Conservation (phyloP, 1,139 yeast species). For the Geotrichum cucujoidarum region DNA sequence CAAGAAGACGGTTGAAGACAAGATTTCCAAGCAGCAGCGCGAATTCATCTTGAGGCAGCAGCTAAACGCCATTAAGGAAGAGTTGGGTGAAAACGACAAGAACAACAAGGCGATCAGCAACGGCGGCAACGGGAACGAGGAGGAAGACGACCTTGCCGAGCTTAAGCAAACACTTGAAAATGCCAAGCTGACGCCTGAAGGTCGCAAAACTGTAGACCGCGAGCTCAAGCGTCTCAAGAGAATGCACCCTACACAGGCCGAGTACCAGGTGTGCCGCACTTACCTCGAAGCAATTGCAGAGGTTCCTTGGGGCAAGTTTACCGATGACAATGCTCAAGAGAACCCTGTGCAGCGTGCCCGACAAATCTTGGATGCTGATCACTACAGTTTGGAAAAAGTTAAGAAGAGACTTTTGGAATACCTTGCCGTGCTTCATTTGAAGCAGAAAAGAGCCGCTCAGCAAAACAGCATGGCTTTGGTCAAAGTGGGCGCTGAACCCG, state of each 20-base stretch:
- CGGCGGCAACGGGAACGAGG: slow-evolving; percentile 26
- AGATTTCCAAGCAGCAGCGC: slow-evolving; percentile 28
- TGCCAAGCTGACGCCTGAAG: slow-evolving; percentile 35
- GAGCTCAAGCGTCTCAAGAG: slow-evolving; percentile 60
- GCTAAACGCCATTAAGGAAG: slow-evolving; percentile 28
- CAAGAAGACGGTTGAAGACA: slow-evolving; percentile 24
- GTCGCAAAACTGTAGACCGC: slow-evolving; percentile 49
- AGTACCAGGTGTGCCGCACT: slow-evolving; percentile 65
- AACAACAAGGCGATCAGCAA: not conserved
- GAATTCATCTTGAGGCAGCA: slow-evolving; percentile 31
- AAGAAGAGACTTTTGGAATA: slow-evolving; percentile 79
- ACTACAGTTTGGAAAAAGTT: slow-evolving; percentile 77
- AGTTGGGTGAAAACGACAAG: slow-evolving; percentile 26
- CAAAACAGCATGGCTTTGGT: slow-evolving; percentile 4
- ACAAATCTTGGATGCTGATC: slow-evolving; percentile 66
- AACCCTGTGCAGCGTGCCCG: slow-evolving; percentile 54
- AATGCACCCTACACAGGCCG: slow-evolving; percentile 64
- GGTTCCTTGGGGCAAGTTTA: slow-evolving; percentile 45
- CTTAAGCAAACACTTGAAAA: slow-evolving; percentile 30
- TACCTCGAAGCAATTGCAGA: slow-evolving; percentile 68
- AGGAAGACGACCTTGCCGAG: slow-evolving; percentile 35
- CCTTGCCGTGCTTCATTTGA: slow-evolving; percentile 67
- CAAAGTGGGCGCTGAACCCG: not conserved
- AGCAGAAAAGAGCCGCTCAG: slow-evolving; percentile 27
- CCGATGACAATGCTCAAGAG: slow-evolving; percentile 32